phyloP scores from a whole-genome alignment of 2,329 filamentous ascomycete species.

The Capronia coronata region DNA sequence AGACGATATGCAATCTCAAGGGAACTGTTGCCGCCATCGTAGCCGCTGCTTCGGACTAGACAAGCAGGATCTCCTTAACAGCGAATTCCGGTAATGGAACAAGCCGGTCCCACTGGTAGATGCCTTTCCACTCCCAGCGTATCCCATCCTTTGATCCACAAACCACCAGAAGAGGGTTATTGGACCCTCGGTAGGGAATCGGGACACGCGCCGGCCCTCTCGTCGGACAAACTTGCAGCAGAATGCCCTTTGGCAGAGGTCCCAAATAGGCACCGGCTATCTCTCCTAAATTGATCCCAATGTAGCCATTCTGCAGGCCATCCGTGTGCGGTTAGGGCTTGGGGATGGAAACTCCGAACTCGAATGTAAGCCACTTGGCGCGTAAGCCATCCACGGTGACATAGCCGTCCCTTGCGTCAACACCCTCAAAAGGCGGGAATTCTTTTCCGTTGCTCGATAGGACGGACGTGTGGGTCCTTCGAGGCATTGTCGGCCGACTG shows the following conservation, averaged over 20 bases:
- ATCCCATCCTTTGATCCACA: constrained; percentile 1
- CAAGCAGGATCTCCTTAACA: constrained; percentile 4
- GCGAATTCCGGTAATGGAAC: constrained; percentile 1
- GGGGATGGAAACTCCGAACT: not conserved
- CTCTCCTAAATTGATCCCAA: not conserved
- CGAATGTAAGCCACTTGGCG: constrained; percentile 2
- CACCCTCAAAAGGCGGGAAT: constrained; percentile 1
- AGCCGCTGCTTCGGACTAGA: not conserved
- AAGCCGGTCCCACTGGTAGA: constrained; percentile 4
- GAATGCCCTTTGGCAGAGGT: not conserved
- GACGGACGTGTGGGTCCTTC: not conserved
- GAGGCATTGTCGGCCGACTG: constrained; percentile 3
- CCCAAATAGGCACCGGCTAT: not conserved
- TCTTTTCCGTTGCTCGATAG: not conserved
- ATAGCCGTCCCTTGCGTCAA: not conserved
- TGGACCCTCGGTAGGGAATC: constrained; percentile 1
- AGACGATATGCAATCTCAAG: no score
- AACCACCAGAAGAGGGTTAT: constrained; percentile 1
- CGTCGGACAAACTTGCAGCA: not conserved
- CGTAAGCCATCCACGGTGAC: constrained; percentile 5
- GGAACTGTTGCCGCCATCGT: no score
- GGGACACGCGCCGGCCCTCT: constrained; percentile 3
- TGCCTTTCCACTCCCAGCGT: constrained; percentile 3
- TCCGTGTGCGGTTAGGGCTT: not conserved
- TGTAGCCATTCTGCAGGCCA: not conserved